Percentiles rank a stretch among this genome's conserved stretches.
These are phyloP conservation scores for Acanthamoeba culbertsoni DNA, from an alignment of 208 protist species.

Conservation along the genomic window DNA sequence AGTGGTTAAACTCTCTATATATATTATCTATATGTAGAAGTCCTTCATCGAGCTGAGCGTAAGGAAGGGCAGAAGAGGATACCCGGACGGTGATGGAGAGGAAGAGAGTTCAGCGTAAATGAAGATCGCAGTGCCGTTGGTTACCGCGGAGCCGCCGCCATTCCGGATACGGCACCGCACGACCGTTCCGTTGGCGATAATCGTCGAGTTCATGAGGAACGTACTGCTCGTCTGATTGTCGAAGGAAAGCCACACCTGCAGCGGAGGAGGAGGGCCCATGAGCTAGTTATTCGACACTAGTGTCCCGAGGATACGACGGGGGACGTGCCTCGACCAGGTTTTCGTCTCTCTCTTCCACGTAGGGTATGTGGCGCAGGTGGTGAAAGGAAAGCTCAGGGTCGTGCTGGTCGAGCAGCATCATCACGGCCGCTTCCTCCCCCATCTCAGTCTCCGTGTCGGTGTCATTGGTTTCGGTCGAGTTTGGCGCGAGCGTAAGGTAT, in stretches of 20 bases:
- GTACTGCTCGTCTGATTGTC: neutral
- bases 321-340: neutral
- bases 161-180: constrained; percentile 12
- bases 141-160: neutral
- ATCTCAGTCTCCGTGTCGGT: neutral
- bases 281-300: too few species aligned
- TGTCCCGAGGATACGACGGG: neutral
- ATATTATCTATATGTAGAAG: too few species aligned
- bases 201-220: constrained; percentile 37
- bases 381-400: neutral
- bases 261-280: too few species aligned
- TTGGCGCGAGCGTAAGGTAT: neutral
- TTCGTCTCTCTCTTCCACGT: constrained; percentile 2
- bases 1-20: too few species aligned
- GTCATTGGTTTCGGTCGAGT: neutral
- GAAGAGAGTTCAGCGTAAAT: neutral
- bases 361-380: neutral
- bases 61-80: neutral
- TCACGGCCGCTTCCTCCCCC: neutral
- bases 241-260: neutral
- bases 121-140: neutral
- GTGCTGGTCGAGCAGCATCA: neutral
- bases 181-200: neutral
- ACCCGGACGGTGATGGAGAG: neutral
- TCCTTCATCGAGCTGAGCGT: neutral